Conservation (phyloP, 345 rosid genomes). For the Populus nigra region DNA sequence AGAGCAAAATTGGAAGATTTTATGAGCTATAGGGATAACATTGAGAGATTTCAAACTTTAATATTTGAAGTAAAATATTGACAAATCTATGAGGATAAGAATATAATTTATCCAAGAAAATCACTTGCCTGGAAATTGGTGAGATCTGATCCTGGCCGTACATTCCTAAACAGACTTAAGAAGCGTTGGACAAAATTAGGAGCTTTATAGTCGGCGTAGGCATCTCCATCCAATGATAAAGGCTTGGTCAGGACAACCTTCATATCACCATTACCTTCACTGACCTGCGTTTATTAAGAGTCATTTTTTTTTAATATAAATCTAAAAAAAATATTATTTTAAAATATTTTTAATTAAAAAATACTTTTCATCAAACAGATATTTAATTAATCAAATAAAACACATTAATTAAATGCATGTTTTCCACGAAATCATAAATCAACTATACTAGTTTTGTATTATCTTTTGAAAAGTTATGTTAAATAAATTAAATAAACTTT, state of each 20-base stretch:
- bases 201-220: slow-evolving; percentile 37
- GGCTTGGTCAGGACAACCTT: slow-evolving; percentile 50
- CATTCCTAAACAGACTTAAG: slow-evolving; percentile 48
- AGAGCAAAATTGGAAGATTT: neutral
- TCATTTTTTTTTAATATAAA: no score
- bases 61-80: neutral
- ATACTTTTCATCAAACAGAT: no score
- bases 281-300: slow-evolving; percentile 17
- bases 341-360: no score
- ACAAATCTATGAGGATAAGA: neutral
- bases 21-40: neutral
- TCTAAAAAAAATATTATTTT: no score
- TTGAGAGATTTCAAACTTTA: neutral
- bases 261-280: slow-evolving; percentile 11
- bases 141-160: slow-evolving; percentile 66
- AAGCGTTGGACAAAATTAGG: slow-evolving; percentile 49
- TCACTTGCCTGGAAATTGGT: slow-evolving; percentile 47
- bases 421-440: neutral
- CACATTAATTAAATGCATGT: neutral
- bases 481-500: no score
- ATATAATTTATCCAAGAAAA: neutral
- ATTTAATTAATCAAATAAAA: neutral
- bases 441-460: no score
- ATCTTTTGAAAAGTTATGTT: no score
- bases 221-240: slow-evolving; percentile 40